Evolutionary conservation across 2,329 filamentous ascomycete species (phyloP), one percentile per base, ranked within the genome.

Genomic region (Pseudogymnoascus sp.): DNA sequence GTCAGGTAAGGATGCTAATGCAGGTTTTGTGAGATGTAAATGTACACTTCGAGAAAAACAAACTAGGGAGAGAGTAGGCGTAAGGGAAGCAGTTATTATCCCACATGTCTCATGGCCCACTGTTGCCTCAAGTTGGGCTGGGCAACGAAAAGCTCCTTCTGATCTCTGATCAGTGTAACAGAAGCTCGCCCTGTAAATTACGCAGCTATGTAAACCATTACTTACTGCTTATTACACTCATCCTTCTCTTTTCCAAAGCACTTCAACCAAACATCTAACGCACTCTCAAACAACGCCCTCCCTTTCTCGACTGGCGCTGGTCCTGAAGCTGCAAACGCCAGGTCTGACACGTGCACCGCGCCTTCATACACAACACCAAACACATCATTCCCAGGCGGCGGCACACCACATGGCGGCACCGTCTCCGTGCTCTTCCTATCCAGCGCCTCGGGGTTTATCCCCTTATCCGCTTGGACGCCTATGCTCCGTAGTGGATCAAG

Each of bases 251-350:
- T 52, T 8, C 41, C 59, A 41, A 63, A 62, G 9, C 62, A 63
- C n/a, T 38, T n/a, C 8, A 63, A 18, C 62, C 59, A 63, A 16
- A 21, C 62, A 62, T 63, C 62, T n/a, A 58, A 21, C 21, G 59
- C 62, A 28, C 35, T 58, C 12, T 37, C 31, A 25, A 63, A 62
- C 11, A 63, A 40, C 5, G 41, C 62, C 43, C 55, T 49, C n/a
- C 59, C 62, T 12, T 43, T 23, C 31, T 59, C 41, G 4, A 58
- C 33, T 28, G 43, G 43, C 5, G 23, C 43, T 28, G 43, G 43
- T 23, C 43, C 43, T 4, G 43, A 49, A 28, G 43, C 43, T 28
- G 43, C 43, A 49, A 49, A 49, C 3, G 43, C 23, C n/a, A 49
- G 12, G 28, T 49, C 43, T 9, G 43, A 28, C 14, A n/a, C 43